Conservation (phyloP, 2,329 filamentous ascomycete genomes). For the Metarhizium robertsii region DNA sequence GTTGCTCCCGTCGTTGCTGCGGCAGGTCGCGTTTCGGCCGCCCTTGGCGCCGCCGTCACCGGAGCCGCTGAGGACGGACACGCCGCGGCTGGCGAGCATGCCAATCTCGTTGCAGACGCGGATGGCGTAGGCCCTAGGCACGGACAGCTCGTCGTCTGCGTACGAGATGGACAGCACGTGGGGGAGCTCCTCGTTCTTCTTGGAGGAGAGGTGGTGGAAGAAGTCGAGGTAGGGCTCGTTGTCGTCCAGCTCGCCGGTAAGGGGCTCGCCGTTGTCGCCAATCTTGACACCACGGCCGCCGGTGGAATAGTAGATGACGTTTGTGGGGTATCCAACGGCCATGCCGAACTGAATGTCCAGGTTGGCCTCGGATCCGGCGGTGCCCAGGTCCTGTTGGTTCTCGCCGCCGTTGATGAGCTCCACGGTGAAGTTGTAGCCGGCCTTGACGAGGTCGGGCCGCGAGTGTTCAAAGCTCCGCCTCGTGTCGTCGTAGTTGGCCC, state of each 20-base stretch:
- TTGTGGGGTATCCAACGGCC: conserved; percentile 32
- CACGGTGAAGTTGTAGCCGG: conserved; percentile 30
- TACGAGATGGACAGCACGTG: conserved; percentile 50
- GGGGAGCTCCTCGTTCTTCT: conserved; percentile 35
- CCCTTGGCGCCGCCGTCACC: conserved; percentile 42
- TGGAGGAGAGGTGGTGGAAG: conserved; percentile 38
- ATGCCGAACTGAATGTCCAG: conserved; percentile 41
- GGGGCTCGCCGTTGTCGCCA: conserved; percentile 24
- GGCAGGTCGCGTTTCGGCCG: conserved; percentile 39
- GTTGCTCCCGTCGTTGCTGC: conserved; percentile 48
- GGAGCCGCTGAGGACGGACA: conserved; percentile 38
- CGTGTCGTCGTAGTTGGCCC: conserved; percentile 34
- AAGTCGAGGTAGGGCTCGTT: conserved; percentile 52
- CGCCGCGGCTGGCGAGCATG: conserved; percentile 42
- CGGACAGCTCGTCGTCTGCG: conserved; percentile 47
- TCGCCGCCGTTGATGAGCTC: conserved; percentile 32
- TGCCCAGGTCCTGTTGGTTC: conserved; percentile 29
- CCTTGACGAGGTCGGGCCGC: conserved; percentile 24
- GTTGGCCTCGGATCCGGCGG: conserved; percentile 34
- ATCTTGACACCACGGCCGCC: conserved; percentile 35
- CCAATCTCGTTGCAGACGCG: conserved; percentile 45
- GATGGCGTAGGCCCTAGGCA: conserved; percentile 40
- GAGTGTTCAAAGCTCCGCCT: conserved; percentile 26
- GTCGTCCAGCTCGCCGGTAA: conserved; percentile 20
- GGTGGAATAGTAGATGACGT: conserved; percentile 34